phyloP scores from a whole-genome alignment of 1,139 yeast species.

The Kodamaea sp. region DNA sequence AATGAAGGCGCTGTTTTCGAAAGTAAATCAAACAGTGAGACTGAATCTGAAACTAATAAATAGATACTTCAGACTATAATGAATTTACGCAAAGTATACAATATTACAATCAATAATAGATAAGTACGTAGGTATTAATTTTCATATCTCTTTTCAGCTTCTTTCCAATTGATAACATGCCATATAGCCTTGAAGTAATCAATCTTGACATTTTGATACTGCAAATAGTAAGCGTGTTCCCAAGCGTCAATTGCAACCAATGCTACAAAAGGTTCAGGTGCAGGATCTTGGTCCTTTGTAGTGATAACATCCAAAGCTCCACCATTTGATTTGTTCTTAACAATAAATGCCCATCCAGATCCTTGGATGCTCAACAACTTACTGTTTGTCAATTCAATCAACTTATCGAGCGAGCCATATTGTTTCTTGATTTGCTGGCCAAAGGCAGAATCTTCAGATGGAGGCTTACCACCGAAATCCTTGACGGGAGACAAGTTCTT shows the following conservation, averaged over 20 bases:
- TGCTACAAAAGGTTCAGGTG: constrained; percentile 38
- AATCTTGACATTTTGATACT: constrained; percentile 46
- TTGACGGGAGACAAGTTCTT: constrained; percentile 41
- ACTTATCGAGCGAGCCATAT: constrained; percentile 40
- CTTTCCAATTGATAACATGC: constrained; percentile 48
- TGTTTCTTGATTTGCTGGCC: constrained; percentile 35
- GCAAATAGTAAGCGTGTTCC: constrained; percentile 52
- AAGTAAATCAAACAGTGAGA: constrained; percentile 6
- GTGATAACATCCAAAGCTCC: constrained; percentile 39
- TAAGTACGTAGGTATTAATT: neutral
- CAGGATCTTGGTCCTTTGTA: constrained; percentile 46
- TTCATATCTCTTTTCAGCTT: constrained; percentile 38
- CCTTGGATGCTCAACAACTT: constrained; percentile 47
- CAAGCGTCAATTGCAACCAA: constrained; percentile 49
- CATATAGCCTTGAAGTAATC: constrained; percentile 48
- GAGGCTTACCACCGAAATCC: constrained; percentile 42
- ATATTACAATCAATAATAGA: neutral
- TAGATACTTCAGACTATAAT: neutral
- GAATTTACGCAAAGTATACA: constrained; percentile 1
- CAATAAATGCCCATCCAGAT: constrained; percentile 49
- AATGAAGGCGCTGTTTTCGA: constrained; percentile 2
- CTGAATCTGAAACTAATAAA: neutral
- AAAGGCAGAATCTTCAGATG: constrained; percentile 28
- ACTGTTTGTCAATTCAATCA: constrained; percentile 35
- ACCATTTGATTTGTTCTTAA: constrained; percentile 40